Base-by-base conservation (phyloP, 1,139 yeast genomes). In the Candida pseudoviswanathii region DNA sequence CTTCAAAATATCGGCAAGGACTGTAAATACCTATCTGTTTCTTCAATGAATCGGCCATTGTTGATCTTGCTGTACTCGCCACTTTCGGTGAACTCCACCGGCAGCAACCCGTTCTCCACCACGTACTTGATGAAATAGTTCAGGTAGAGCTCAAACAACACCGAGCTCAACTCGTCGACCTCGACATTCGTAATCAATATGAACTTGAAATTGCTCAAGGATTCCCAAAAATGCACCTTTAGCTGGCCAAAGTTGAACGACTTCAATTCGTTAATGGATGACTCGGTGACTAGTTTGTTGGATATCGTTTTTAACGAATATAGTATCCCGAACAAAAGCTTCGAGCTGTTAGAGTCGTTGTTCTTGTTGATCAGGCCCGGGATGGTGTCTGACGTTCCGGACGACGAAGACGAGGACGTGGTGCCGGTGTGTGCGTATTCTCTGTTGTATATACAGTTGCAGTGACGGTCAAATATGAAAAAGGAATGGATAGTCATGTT, bases 381-480 rank as follows among this genome's bases (percentile, higher is more conserved):
- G 9, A 37, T 21, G 16, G 44, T 30, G 6, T 44, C 58, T 52
- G 49, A 60, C 65, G 48, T 32, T 22, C 44, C 11, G 8, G 41
- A 21, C 38, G 41, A n/a, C 22, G 49, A 29, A 11, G 45, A 30
- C 4, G 37, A 37, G 22, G 44, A 24, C 24, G 38, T 33, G 3
- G 41, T 5, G 9, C 25, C 9, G 21, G 29, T 16, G n/a, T 56
- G 60, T 22, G 66, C 72, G 74, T 81, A 87, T 61, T 86, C 91
- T 41, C 94, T 70, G 57, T 78, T 80, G 67, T 82, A 88, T 38
- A 88, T 81, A 61, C 96, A 88, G 57, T 83, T 84, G 69, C 96
- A 89, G 65, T 92, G 97, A 62, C 95, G 80, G 64, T 92, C 97
- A 64, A 86, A 92, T 48, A 92, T 81, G 85, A 91, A 88, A 64